Evolutionary conservation across 2,329 filamentous ascomycete genomes (phyloP), one percentile per base, ranked within the genome.

Genomic region (Hypomyces perniciosus): DNA sequence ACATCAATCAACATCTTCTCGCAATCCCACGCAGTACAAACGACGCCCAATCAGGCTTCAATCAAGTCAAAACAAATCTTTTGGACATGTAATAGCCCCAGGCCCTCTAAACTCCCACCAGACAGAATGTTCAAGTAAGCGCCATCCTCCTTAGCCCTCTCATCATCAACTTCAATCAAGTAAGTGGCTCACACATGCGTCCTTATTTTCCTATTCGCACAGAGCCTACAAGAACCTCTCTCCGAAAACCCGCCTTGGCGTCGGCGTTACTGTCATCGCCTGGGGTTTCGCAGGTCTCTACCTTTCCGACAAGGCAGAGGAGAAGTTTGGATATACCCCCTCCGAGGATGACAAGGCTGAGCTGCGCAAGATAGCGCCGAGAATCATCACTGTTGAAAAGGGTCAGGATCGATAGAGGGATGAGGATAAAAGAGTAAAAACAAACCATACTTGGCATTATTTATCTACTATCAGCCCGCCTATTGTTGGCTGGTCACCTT

Each of bases 241-340:
- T 4, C 79, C 85, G 13, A 84, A 80, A 59, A 85, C 86, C 27
- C 86, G 87, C 51, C 70, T 88, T 39, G 70, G 84, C 44, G 76
- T 95, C 56, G 91, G 91, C 59, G 65, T 83, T 44, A 86, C 83
- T 59, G 70, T 95, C 57, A 81, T 96, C 62, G 80, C 80, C 33
- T 96, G 90, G 81, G 89, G 88, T 10, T 72, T 75, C 38, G 72
- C 82, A 38, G 91, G 89, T 12, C 76, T 93, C n/a, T 84, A 85
- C 63, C 63, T 88, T 13, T 83, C 86, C 5, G 86, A 92, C 63
- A 76, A 76, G 51, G 82, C 85, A 12, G 90, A 92, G 69, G 79
- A 86, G 63, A 82, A 78, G 39, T 78, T 91, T 54, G 87, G 86
- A 6, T 79, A 89, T 66, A 83, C 79, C 37, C 81, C 90, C 1